Evolutionary conservation across 192 early-diverging fungal species (phyloP), one percentile per base, ranked within the genome.

Genomic region (Lobosporangium transversale): DNA sequence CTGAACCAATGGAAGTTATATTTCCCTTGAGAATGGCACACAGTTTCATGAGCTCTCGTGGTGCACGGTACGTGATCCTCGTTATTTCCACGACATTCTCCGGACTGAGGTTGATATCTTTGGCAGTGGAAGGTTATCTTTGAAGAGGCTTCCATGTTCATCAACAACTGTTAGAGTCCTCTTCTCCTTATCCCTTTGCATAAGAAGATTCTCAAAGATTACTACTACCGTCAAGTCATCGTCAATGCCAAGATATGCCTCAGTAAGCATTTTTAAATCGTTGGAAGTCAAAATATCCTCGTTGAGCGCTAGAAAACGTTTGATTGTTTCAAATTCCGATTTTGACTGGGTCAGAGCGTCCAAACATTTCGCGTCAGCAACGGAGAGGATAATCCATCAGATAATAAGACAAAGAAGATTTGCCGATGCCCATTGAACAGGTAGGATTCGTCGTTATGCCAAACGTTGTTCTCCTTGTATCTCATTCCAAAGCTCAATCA

Each of bases 221-320:
- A 17, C 27, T 17, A 42, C 24, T 37, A 8, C 26, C 26, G 42
- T 31, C 2, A 50, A 8, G n/a, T n/a, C n/a, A 17, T 20, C 6
- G n/a, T 23, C 6, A 21, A 7, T 10, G 36, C 26, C 37, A 37
- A 45, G 21, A 42, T 23, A 50, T 40, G 40, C 18, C 40, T 40
- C 12, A 18, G 61, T 52, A 33, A 76, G 47, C 42, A 33, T 52
- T 36, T 65, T 23, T 29, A 79, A 32, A 21, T 65, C 55, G 37
- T 33, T 23, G 20, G 23, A 56, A 32, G 76, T 70, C 47, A 79
- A 58, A 65, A 79, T 79, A 61, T 79, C 75, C 18, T 57, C 64
- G 44, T 78, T 78, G 0, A 78, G 58, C 14, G 74, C 65, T 53
- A 78, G 51, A 9, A 70, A 63, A 29, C 35, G 49, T 3, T 47